Percentiles rank a stretch among this genome's conserved stretches.
phyloP scores from a whole-genome alignment of 2,329 filamentous ascomycete species.

The Magnaporthiopsis incrustans region DNA sequence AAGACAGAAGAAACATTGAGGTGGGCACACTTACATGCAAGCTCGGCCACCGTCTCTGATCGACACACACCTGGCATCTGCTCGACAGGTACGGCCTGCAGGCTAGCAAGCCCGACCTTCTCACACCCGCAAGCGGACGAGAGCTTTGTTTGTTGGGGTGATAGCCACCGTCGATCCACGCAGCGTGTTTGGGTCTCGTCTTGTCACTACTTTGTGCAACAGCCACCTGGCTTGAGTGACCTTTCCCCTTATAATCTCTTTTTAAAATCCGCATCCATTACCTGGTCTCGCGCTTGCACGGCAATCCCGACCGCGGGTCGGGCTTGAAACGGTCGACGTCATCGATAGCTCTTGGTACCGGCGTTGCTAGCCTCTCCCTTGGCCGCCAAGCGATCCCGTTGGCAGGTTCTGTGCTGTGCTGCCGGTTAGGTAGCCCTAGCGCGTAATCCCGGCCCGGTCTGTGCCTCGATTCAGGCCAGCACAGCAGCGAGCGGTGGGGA shows the following conservation, averaged over 20 bases:
- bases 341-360: slow-evolving; percentile 2
- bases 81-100: background rate
- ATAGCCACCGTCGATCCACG: background rate
- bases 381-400: background rate
- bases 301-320: background rate
- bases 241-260: too few species aligned
- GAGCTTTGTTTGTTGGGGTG: background rate
- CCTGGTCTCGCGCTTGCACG: too few species aligned
- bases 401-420: slow-evolving; percentile 4
- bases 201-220: background rate
- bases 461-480: background rate
- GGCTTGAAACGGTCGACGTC: slow-evolving; percentile 6
- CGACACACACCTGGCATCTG: background rate
- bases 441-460: slow-evolving; percentile 1
- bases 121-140: background rate
- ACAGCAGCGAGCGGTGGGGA: background rate
- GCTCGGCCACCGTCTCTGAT: background rate
- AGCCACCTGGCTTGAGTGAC: background rate
- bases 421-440: slow-evolving; percentile 3
- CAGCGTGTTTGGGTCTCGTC: background rate
- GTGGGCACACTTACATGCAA: background rate
- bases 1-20: background rate
- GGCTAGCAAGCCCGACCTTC: background rate
- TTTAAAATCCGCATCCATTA: too few species aligned
- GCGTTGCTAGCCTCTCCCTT: background rate